A percentile compares a stretch with the other conserved stretches of the same genome.
These are phyloP conservation scores for Schoenoplectus tabernaemontani DNA, from an alignment of 202 grass and related monocot species.

Conservation along the genomic window DNA sequence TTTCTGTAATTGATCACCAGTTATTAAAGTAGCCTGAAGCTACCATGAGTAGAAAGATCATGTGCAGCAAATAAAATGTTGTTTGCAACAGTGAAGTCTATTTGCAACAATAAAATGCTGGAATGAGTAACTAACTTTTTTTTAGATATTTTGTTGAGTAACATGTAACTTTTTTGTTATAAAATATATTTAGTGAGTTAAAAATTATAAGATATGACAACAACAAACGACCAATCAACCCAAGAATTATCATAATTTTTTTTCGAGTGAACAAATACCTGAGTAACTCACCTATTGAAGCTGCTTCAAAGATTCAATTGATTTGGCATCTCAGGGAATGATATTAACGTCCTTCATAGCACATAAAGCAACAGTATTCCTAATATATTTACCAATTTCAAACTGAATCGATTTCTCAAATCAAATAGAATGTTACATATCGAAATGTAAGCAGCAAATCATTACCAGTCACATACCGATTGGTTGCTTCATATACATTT, in stretches of 20 bases:
- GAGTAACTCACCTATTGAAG: conserved; percentile 87
- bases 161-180: not conserved
- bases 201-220: not conserved
- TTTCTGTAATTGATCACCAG: not conserved
- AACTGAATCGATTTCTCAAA: not conserved
- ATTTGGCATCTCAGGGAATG: conserved; percentile 95
- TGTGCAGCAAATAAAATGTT: not conserved
- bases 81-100: too few relatives aligned
- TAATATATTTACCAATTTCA: conserved; percentile 34
- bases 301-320: conserved; percentile 72
- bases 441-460: not conserved
- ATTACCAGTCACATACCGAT: conserved; percentile 45
- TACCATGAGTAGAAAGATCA: not conserved
- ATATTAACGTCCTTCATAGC: conserved; percentile 99
- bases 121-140: not conserved
- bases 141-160: not conserved
- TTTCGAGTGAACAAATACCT: not conserved
- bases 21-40: not conserved
- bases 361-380: conserved; percentile 90
- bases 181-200: not conserved
- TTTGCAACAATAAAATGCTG: too few relatives aligned
- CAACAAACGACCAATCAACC: not conserved
- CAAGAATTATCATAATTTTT: not conserved
- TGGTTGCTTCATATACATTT: conserved; percentile 86
- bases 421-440: not conserved